A percentile compares a stretch with the other conserved stretches of the same genome.
phyloP scores from a whole-genome alignment of 768 basidiomycete species.

The Lyophyllum semitale region DNA sequence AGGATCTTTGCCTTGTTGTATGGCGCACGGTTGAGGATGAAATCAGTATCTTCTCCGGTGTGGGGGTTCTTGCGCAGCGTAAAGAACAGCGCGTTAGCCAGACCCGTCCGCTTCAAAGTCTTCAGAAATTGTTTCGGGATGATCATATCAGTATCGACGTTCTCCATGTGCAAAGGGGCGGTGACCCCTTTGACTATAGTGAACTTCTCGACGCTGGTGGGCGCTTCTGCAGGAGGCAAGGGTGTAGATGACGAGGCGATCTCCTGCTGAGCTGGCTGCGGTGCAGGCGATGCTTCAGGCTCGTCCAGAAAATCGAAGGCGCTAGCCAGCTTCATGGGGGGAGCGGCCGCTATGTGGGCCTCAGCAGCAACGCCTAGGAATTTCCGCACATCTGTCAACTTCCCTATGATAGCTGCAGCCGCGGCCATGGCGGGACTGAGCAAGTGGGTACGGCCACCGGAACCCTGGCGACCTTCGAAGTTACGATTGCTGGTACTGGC shows the following conservation, averaged over 20 bases:
- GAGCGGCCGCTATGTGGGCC: slow-evolving; percentile 41
- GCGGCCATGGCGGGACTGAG: slow-evolving; percentile 92
- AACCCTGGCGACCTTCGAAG: slow-evolving; percentile 88
- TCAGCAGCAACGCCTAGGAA: slow-evolving; percentile 53
- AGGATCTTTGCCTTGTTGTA: slow-evolving; percentile 78
- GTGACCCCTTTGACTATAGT: slow-evolving; percentile 71
- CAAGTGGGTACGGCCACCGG: slow-evolving; percentile 88
- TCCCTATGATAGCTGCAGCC: slow-evolving; percentile 85
- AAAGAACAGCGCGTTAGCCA: slow-evolving; percentile 82
- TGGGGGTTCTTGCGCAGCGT: slow-evolving; percentile 77
- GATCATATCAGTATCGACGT: slow-evolving; percentile 93
- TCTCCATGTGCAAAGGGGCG: slow-evolving; percentile 79
- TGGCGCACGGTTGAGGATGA: slow-evolving; percentile 80
- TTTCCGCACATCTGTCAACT: slow-evolving; percentile 83
- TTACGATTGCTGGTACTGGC: slow-evolving; percentile 93
- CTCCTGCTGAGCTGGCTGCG: slow-evolving; percentile 31
- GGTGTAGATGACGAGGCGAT: slow-evolving; percentile 29
- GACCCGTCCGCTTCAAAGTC: slow-evolving; percentile 86
- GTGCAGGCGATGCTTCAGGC: slow-evolving; percentile 57
- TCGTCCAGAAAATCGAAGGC: slow-evolving; percentile 80
- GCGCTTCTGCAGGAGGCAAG: slow-evolving; percentile 42
- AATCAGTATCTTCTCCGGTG: slow-evolving; percentile 81
- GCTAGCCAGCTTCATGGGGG: slow-evolving; percentile 69
- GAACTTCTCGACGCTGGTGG: slow-evolving; percentile 62
- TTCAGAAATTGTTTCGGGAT: slow-evolving; percentile 95